Conservation (phyloP, 2,329 filamentous ascomycete genomes). For the Verticillium zaregamsianum region DNA sequence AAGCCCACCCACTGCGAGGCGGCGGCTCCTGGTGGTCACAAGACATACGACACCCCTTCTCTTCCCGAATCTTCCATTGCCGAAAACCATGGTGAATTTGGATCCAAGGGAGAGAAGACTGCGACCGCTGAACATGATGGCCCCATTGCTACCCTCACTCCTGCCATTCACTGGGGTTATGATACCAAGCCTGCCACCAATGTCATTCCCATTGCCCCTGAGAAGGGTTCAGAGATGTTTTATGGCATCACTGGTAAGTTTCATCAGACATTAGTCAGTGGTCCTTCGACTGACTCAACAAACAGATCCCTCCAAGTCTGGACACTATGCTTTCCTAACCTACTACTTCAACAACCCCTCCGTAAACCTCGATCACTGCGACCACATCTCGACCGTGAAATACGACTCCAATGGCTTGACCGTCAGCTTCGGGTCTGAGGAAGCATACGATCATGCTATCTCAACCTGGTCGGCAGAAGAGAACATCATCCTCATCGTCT, state of each 20-base stretch:
- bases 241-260: conserved; percentile 16
- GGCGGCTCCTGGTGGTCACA: not conserved
- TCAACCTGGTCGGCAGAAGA: conserved; percentile 15
- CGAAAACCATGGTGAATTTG: not conserved
- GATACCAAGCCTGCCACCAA: conserved; percentile 17
- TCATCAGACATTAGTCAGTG: not conserved
- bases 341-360: conserved; percentile 21
- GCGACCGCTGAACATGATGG: conserved; percentile 1
- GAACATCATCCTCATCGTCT: conserved; percentile 21
- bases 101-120: not conserved
- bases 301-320: conserved; percentile 16
- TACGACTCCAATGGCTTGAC: conserved; percentile 3
- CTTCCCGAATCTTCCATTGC: not conserved
- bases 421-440: conserved; percentile 13
- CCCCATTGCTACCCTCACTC: conserved; percentile 1
- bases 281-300: not conserved
- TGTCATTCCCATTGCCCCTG: conserved; percentile 17
- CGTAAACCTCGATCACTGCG: conserved; percentile 24
- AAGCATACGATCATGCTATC: conserved; percentile 17
- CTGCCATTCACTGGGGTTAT: conserved; percentile 18
- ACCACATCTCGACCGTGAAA: conserved; percentile 13
- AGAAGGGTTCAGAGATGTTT: conserved; percentile 17
- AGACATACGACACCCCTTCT: not conserved
- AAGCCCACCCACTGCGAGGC: not conserved
- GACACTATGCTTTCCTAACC: conserved; percentile 20